Evolutionary conservation across 169 alveolate species (phyloP), one percentile per base, ranked within the genome.

Genomic region (Amoebophrya sp.): DNA sequence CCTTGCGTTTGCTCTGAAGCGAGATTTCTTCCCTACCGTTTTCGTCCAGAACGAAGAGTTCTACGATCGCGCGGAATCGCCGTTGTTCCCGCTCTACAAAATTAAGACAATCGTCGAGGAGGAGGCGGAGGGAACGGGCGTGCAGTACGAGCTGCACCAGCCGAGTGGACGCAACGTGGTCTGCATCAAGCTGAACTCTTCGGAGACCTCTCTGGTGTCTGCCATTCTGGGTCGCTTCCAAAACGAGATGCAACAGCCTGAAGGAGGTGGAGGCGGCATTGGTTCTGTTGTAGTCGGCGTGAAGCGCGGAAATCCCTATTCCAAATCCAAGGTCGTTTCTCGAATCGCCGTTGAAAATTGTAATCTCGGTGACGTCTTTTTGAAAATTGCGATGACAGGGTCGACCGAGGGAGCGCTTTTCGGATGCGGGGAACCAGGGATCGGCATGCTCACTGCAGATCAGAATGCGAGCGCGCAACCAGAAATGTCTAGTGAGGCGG

Each of bases 41-140:
- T 65, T 65, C n/a, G 33, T 6, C 3, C 39, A 65, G 2, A 1
- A 18, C 36, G 83, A 65, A 36, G 83, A 65, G 83, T 65, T 65
- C 26, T 65, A 65, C 26, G 83, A 65, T 18, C 83, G 83, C 3
- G 10, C 83, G 36, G 33, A 65, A 0, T 26, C 12, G 36, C 83
- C 83, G 2, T 26, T 65, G 83, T 65, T 65, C n/a, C 83, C 83
- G 33, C 26, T 65, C 39, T 65, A 65, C 83, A 65, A 65, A 36
- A 65, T 65, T 36, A 65, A 65, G 83, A 65, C 83, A 10, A 65
- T 65, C 83, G 26, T 65, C 83, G 83, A 65, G 38, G 83, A 65
- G n/a, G 83, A 65, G 83, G 26, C 2, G 33, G 26, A 6, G 26
- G 83, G 38, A n/a, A n/a, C n/a, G n/a, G n/a, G n/a, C n/a, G n/a